phyloP scores from a whole-genome alignment of 352 stramenopile genomes.

The Phytophthora vignae region DNA sequence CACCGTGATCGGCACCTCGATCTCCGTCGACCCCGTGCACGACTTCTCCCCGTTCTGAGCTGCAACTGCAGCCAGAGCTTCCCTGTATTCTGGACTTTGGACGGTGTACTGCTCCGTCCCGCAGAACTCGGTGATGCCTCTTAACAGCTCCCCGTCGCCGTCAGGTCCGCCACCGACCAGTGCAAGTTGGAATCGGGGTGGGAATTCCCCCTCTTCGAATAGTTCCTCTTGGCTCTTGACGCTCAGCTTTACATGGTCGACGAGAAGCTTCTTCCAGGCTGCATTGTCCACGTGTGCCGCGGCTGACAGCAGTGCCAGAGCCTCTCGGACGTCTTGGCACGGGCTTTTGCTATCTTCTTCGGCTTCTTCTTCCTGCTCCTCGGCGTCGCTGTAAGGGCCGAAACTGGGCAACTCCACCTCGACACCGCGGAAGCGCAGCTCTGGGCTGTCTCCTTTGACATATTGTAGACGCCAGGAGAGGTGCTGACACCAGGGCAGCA shows the following conservation, averaged over 20 bases:
- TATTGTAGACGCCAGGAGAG: slow-evolving; percentile 19
- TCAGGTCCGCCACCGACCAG: slow-evolving; percentile 11
- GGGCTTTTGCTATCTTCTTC: neutral
- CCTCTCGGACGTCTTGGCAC: slow-evolving; percentile 20
- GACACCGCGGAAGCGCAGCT: slow-evolving; percentile 25
- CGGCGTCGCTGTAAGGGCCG: slow-evolving; percentile 6
- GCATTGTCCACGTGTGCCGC: slow-evolving; percentile 38
- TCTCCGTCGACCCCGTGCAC: slow-evolving; percentile 30
- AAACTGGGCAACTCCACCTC: slow-evolving; percentile 27
- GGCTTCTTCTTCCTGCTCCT: neutral
- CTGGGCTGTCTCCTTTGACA: slow-evolving; percentile 17
- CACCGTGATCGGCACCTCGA: slow-evolving; percentile 36
- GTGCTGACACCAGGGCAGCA: slow-evolving; percentile 30
- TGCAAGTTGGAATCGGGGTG: slow-evolving; percentile 29
- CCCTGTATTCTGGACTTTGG: slow-evolving; percentile 24
- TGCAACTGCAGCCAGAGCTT: slow-evolving; percentile 28
- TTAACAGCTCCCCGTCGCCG: slow-evolving; percentile 11
- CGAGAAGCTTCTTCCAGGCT: slow-evolving; percentile 30
- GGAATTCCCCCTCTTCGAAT: slow-evolving; percentile 15
- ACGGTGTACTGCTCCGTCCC: slow-evolving; percentile 22
- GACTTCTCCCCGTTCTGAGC: slow-evolving; percentile 10
- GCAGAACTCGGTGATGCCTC: slow-evolving; percentile 26
- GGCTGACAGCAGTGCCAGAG: slow-evolving; percentile 24
- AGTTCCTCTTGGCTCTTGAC: slow-evolving; percentile 29
- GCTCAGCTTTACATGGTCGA: slow-evolving; percentile 17